Conservation (phyloP, 164 flowering plant species). For the Magnolia changhungtana region DNA sequence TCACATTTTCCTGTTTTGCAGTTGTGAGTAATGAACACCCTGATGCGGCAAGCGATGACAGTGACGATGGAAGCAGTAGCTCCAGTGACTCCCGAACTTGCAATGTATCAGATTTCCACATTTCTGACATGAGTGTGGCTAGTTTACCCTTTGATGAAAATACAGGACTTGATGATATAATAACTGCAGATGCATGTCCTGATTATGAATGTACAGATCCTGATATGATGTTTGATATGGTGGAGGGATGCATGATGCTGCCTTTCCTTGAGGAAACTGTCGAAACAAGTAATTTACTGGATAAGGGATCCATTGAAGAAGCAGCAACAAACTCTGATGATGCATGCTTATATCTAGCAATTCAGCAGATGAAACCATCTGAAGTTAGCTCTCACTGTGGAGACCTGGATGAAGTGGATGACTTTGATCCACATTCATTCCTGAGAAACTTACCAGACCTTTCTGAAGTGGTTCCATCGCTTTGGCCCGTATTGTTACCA, state of each 20-base stretch:
- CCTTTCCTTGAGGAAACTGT: conserved; percentile 63
- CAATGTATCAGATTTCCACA: conserved; percentile 59
- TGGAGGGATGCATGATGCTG: conserved; percentile 55
- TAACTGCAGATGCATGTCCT: conserved; percentile 28
- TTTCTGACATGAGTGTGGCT: conserved; percentile 62
- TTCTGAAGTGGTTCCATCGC: conserved; percentile 45
- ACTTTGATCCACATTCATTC: conserved; percentile 61
- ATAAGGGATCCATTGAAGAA: conserved; percentile 35
- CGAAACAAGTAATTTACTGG: conserved; percentile 29
- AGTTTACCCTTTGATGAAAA: conserved; percentile 42
- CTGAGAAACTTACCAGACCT: conserved; percentile 60
- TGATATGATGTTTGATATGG: conserved; percentile 47
- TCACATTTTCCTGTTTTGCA: conserved; percentile 9
- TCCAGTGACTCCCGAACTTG: conserved; percentile 48
- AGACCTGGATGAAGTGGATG: conserved; percentile 48
- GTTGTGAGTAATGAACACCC: conserved; percentile 27
- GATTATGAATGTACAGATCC: conserved; percentile 46
- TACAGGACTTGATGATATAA: conserved; percentile 27
- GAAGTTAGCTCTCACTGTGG: conserved; percentile 19
- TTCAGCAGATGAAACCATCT: conserved; percentile 48
- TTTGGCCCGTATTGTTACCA: conserved; percentile 36
- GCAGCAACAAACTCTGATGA: conserved; percentile 31
- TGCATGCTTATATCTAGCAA: conserved; percentile 49
- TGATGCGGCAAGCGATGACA: conserved; percentile 43
- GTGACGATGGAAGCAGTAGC: conserved; percentile 46